Conservation (phyloP, 1,139 yeast genomes). For the Arxiozyma bovina region DNA sequence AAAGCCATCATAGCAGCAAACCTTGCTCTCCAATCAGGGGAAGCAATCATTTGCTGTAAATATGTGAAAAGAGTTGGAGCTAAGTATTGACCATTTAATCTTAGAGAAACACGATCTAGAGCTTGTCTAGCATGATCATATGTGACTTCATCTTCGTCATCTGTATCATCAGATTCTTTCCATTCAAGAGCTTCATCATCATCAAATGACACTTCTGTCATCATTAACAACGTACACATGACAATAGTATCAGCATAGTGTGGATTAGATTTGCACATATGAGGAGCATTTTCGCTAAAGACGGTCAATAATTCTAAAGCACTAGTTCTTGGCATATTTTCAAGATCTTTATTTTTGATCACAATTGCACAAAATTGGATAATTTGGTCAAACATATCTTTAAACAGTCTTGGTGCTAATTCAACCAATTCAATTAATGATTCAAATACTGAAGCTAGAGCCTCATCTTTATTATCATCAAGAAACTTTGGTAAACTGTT, state of each 20-base stretch:
- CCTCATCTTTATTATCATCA: conserved; percentile 66
- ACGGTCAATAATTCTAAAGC: conserved; percentile 84
- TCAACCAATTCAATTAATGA: conserved; percentile 83
- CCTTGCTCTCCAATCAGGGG: conserved; percentile 83
- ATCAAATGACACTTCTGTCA: conserved; percentile 87
- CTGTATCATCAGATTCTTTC: conserved; percentile 72
- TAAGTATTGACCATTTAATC: conserved; percentile 71
- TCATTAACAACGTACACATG: conserved; percentile 65
- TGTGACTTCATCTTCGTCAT: conserved; percentile 79
- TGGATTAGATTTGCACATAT: conserved; percentile 81
- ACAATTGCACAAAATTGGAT: conserved; percentile 78
- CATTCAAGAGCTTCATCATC: conserved; percentile 80
- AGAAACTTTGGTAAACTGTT: conserved; percentile 82
- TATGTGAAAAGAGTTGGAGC: conserved; percentile 82
- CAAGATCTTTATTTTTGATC: conserved; percentile 72
- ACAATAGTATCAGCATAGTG: conserved; percentile 67
- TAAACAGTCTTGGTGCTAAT: conserved; percentile 89
- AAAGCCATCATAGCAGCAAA: conserved; percentile 96
- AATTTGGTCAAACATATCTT: conserved; percentile 78
- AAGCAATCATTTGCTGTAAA: conserved; percentile 71
- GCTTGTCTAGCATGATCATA: conserved; percentile 92
- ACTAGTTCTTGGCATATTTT: conserved; percentile 68
- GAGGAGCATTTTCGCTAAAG: conserved; percentile 88
- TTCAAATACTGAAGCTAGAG: conserved; percentile 82
- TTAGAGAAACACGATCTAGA: conserved; percentile 78